phyloP scores from a whole-genome alignment of 495 filamentous ascomycete species.

The Hyaloscypha variabilis region DNA sequence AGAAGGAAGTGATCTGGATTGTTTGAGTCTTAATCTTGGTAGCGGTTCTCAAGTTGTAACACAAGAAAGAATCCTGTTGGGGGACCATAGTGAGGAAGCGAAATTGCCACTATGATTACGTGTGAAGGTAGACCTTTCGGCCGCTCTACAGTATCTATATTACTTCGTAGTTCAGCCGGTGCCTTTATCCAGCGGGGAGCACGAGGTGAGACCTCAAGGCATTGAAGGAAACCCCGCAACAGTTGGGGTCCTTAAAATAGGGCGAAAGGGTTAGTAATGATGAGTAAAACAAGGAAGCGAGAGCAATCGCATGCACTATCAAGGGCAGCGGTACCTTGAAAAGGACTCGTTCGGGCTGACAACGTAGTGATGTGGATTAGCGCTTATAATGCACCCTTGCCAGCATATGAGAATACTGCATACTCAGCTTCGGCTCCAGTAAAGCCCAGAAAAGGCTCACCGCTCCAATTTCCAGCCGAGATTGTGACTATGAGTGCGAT shows the following conservation, averaged over 20 bases:
- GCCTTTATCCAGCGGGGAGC: conserved; percentile 16
- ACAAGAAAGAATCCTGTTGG: no score
- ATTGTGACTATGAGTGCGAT: conserved; percentile 16
- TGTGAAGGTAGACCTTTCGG: no score
- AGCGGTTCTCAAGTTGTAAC: no score
- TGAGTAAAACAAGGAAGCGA: conserved; percentile 20
- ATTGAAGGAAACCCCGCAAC: conserved; percentile 18
- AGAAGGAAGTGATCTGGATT: no score
- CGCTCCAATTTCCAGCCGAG: conserved; percentile 16
- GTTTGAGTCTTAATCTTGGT: no score
- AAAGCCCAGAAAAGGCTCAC: conserved; percentile 17
- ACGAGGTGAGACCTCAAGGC: conserved; percentile 8
- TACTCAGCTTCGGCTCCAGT: conserved; percentile 18
- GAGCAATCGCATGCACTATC: conserved; percentile 9
- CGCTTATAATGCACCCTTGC: conserved; percentile 19
- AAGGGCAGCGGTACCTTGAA: conserved; percentile 10
- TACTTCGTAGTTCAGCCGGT: conserved; percentile 18
- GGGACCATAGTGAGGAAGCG: no score
- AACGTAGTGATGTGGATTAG: conserved; percentile 11
- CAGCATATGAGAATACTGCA: conserved; percentile 20
- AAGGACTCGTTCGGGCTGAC: conserved; percentile 12
- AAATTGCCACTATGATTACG: no score
- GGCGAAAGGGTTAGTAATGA: conserved; percentile 18
- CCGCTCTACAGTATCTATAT: no score
- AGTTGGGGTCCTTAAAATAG: conserved; percentile 18